Evolutionary conservation across 306 rosid species (phyloP).

Genomic region (Cucumis cinereus): DNA sequence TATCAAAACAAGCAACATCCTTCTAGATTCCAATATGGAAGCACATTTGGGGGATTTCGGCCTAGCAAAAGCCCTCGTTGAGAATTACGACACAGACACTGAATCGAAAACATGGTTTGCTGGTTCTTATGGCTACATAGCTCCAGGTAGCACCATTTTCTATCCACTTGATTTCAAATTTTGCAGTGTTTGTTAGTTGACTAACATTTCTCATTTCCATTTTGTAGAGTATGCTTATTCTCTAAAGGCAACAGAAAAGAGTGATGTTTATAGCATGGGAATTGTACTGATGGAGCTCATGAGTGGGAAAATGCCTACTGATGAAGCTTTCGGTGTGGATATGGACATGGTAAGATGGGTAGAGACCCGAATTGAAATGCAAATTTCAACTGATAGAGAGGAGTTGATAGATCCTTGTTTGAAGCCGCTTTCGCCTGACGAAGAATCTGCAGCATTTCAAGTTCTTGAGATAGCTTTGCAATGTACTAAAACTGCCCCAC

Average conservation of each 20-base stretch:
- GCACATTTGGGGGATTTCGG: constrained; percentile 98
- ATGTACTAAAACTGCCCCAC: constrained; percentile 69
- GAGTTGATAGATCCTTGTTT: constrained; percentile 54
- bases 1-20: constrained; percentile 68
- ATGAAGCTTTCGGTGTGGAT: constrained; percentile 47
- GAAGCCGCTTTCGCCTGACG: constrained; percentile 42
- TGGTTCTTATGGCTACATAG: constrained; percentile 84
- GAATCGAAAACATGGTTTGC: constrained; percentile 76
- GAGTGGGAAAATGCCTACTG: constrained; percentile 83
- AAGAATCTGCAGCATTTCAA: constrained; percentile 55
- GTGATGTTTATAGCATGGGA: constrained; percentile 95
- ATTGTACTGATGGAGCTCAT: constrained; percentile 84
- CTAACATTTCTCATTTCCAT: constrained; percentile 4
- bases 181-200: neutral
- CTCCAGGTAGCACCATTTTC: constrained; percentile 52
- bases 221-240: constrained; percentile 75
- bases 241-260: constrained; percentile 66
- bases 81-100: constrained; percentile 47
- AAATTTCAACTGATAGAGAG: constrained; percentile 21
- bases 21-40: constrained; percentile 78
- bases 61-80: constrained; percentile 55
- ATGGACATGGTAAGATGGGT: constrained; percentile 99
- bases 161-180: neutral
- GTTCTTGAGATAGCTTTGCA: constrained; percentile 81
- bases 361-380: constrained; percentile 40